Evolutionary conservation across 2,329 filamentous ascomycete species (phyloP), one percentile per base, ranked within the genome.

Genomic region (Exophiala lecanii-corni): DNA sequence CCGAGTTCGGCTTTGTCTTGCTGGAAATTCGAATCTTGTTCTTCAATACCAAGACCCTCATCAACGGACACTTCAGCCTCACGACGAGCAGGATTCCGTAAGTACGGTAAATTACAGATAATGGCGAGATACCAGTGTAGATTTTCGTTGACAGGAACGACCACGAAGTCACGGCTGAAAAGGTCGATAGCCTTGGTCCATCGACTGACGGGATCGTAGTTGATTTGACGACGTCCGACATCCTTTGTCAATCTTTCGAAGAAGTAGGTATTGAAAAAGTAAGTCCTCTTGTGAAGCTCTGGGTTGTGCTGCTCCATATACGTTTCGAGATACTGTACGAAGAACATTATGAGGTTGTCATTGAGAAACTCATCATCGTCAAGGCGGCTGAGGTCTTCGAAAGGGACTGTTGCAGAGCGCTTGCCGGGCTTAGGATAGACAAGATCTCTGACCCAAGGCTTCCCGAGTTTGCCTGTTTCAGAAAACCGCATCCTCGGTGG

Each of bases 71-170:
- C 33, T 17, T 43, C 31, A 9, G 36, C 13, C 12, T 51, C 36
- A 25, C 42, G 30, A 31, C 57, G 46, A 5, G 53, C 50, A 12
- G 33, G 33, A 20, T 6, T 18, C 6, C 30, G 10, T 6, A 35
- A 17, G 12, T 44, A 41, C 23, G 45, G 45, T 2, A 91, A 75
- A 57, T 98, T 95, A 74, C 88, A 95, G 39, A 98, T 91, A 43
- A 98, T 91, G 10, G 88, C 89, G 53, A 97, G 71, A 64, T 92
- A 97, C 92, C 94, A 98, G 63, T 98, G 92, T 1, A 73, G 68
- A 54, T 79, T 72, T 59, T 96, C 86, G 56, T 95, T 94, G 61
- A 98, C 87, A 0, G 92, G 92, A 5, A 98, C 84, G 9, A 97
- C 75, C 45, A 97, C 81, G 61, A 89, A 96, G 59, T 95, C 87